These are phyloP conservation scores for Agrocybe chaxingu DNA, from an alignment of 768 basidiomycete genomes.

Conservation along the genomic window DNA sequence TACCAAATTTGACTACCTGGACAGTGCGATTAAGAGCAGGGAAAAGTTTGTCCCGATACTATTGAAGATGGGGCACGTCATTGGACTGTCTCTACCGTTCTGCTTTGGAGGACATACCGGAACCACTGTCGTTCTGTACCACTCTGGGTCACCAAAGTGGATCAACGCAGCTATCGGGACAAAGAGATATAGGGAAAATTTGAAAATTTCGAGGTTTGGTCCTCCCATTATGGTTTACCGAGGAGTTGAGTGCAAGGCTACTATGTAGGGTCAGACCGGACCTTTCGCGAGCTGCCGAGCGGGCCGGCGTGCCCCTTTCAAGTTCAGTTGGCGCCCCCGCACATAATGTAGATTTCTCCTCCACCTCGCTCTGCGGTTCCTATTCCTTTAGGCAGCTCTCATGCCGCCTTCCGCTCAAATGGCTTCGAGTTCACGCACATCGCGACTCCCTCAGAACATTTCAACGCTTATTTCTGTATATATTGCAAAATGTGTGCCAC, in stretches of 20 bases:
- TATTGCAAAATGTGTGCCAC: no score
- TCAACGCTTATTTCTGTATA: no score
- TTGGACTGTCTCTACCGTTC: background rate
- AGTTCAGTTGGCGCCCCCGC: no score
- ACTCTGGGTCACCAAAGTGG: slow-evolving; percentile 85
- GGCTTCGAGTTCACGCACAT: no score
- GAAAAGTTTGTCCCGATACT: slow-evolving; percentile 77
- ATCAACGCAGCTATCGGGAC: slow-evolving; percentile 77
- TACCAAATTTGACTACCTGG: slow-evolving; percentile 32
- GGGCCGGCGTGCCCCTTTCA: no score
- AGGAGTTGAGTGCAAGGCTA: background rate
- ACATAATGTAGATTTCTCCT: no score
- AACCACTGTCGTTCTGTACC: slow-evolving; percentile 76
- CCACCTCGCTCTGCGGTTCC: no score
- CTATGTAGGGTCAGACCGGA: no score
- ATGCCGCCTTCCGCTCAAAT: no score
- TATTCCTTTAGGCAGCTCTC: no score
- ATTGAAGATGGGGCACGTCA: background rate
- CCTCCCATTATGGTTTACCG: slow-evolving; percentile 49
- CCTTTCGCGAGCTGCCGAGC: no score
- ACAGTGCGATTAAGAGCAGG: slow-evolving; percentile 56
- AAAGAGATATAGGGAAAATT: slow-evolving; percentile 84
- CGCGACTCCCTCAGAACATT: no score
- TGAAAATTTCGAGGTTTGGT: slow-evolving; percentile 86
- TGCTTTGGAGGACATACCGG: slow-evolving; percentile 44